Evolutionary conservation across 2,329 filamentous ascomycete genomes (phyloP), one percentile per base, ranked within the genome.

Genomic region (Colletotrichum sp.): DNA sequence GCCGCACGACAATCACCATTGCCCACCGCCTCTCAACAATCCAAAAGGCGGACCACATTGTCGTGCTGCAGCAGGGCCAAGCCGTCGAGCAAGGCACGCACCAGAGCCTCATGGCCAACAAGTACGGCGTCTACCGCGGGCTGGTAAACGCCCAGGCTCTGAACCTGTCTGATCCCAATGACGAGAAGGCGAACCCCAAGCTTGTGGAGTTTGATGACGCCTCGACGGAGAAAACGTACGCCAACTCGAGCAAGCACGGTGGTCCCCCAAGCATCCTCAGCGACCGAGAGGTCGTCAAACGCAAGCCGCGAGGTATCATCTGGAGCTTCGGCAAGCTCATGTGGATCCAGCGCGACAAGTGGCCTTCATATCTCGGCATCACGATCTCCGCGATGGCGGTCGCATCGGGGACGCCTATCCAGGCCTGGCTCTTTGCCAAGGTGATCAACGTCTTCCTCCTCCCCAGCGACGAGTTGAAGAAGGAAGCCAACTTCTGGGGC

Each of bases 31-130:
- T 81, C 18, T 79, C 78, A 4, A 81, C 80, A 9, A 77, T 81
- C 55, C 79, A 82, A 34, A 80, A 85, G 43, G 83, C 89, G 32
- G 78, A 81, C 61, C 64, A 34, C 16, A 80, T 84, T 3, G 78
- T 88, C n/a, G 81, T 89, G 0, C 88, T 90, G 74, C 86, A 87
- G 66, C 79, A 80, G 28, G 82, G 66, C 55, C 85, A 85, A 18
- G 81, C 88, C 0, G 89, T 90, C 74, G 87, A 88, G 70, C 79
- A 82, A 66, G 82, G 68, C 14, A 78, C 77, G 5, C 75, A 78
- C 52, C 62, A 74, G 7, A 71, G 74, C 56, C 80, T 82, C 5
- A 65, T 76, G 71, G 24, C 28, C 14, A 61, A 71, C n/a, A 30
- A 64, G 8, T 71, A 70, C 0, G 77, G 81, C 2, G 77, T 79